These are phyloP conservation scores for Ogataea zsoltii DNA, from an alignment of 805 yeast genomes.

Conservation along the genomic window DNA sequence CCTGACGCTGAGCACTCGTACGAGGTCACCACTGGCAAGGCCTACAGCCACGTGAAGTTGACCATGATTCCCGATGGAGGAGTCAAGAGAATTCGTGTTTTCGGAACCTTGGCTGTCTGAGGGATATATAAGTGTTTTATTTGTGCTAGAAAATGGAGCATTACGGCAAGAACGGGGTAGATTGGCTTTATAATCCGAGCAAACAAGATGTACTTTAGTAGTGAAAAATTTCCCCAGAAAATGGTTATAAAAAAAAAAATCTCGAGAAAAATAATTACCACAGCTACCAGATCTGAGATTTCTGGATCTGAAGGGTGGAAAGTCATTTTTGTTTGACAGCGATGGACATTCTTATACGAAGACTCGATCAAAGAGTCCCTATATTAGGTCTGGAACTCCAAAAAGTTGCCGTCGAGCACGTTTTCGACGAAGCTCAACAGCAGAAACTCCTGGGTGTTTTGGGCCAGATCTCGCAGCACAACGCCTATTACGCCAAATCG, in stretches of 20 bases:
- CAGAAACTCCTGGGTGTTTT: conserved; percentile 23
- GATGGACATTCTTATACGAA: conserved; percentile 27
- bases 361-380: conserved; percentile 35
- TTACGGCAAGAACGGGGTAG: no score
- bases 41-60: conserved; percentile 69
- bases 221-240: conserved; percentile 6
- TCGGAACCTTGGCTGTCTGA: conserved; percentile 48
- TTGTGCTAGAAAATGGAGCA: no score
- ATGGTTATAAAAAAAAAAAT: not conserved
- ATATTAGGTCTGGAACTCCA: conserved; percentile 15
- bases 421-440: conserved; percentile 23
- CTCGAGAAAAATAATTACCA: not conserved
- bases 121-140: no score
- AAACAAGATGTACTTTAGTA: no score
- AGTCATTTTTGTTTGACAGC: no score
- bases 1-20: conserved; percentile 80
- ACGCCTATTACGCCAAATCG: conserved; percentile 52
- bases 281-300: not conserved
- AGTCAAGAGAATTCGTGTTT: conserved; percentile 83
- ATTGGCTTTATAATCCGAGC: no score
- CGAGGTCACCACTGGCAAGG: conserved; percentile 32
- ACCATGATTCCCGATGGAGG: conserved; percentile 97
- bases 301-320: not conserved
- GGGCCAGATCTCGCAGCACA: conserved; percentile 32
- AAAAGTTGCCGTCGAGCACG: not conserved